Percentiles rank a stretch among this genome's conserved stretches.
phyloP scores from a whole-genome alignment of 2,329 filamentous ascomycete genomes.

The Cytospora piceae region DNA sequence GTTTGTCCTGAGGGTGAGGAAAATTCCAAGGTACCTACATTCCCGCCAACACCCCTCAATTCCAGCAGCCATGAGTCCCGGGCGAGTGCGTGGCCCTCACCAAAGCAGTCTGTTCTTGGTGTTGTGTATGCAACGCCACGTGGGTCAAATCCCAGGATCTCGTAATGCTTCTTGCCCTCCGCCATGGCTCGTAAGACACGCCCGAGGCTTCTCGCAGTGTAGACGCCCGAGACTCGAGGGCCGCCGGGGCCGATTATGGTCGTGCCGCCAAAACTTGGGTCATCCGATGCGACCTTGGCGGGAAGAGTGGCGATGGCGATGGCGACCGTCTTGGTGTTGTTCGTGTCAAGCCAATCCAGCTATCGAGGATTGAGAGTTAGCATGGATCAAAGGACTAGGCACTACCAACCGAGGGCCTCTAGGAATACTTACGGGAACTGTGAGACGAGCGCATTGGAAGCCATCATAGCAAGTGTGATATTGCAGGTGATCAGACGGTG shows the following conservation, averaged over 20 bases:
- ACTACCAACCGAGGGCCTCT: not conserved
- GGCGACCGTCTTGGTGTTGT: slow-evolving; percentile 39
- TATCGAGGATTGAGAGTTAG: not conserved
- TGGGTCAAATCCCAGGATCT: slow-evolving; percentile 50
- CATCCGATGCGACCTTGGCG: slow-evolving; percentile 43
- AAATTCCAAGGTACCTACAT: slow-evolving; percentile 18
- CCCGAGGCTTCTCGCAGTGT: slow-evolving; percentile 36
- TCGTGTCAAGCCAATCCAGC: slow-evolving; percentile 45
- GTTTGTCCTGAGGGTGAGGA: not conserved
- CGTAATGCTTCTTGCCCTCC: slow-evolving; percentile 41
- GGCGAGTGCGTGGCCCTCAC: slow-evolving; percentile 34
- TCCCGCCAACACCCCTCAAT: slow-evolving; percentile 38
- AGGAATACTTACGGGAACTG: slow-evolving; percentile 41
- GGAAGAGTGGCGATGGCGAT: slow-evolving; percentile 49
- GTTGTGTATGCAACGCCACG: slow-evolving; percentile 45
- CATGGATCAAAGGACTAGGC: not conserved
- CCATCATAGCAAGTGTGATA: slow-evolving; percentile 47
- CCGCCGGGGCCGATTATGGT: slow-evolving; percentile 52
- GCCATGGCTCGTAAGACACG: slow-evolving; percentile 37
- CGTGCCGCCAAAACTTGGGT: slow-evolving; percentile 47
- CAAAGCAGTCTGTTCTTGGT: slow-evolving; percentile 46
- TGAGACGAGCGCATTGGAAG: slow-evolving; percentile 47
- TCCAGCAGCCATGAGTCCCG: slow-evolving; percentile 40
- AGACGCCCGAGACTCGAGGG: slow-evolving; percentile 47
- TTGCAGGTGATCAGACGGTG: slow-evolving; percentile 41